These are phyloP conservation scores for Ceratopteris richardii DNA, from an alignment of 75 land plant genomes.

Conservation along the genomic window DNA sequence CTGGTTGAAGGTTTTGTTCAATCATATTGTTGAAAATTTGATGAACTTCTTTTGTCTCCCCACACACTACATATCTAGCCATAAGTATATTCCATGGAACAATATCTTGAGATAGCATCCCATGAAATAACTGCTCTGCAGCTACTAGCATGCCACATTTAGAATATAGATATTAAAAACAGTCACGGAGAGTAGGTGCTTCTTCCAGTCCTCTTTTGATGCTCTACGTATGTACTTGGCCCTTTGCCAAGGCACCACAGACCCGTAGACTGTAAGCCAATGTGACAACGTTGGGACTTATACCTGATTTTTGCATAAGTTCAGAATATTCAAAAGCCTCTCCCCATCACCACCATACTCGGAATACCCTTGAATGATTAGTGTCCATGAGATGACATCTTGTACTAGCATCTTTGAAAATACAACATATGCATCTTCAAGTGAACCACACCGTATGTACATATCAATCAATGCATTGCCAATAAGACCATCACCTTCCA, in stretches of 20 bases:
- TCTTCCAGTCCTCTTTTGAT: not conserved
- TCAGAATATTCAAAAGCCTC: slow-evolving; percentile 1
- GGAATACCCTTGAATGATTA: not conserved
- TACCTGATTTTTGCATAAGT: slow-evolving; percentile 8
- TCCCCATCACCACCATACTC: not conserved
- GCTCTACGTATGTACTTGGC: slow-evolving; percentile 5
- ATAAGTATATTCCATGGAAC: slow-evolving; percentile 14
- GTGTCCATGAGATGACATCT: not conserved
- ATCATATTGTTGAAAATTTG: slow-evolving; percentile 1
- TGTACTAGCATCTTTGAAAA: not conserved
- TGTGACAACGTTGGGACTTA: not conserved
- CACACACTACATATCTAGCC: slow-evolving; percentile 14
- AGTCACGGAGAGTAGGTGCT: not conserved
- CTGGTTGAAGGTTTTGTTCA: not conserved
- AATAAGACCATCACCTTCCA: not conserved
- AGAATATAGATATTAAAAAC: slow-evolving; percentile 1
- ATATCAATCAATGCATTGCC: not conserved
- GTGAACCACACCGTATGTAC: not conserved
- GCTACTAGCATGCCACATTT: slow-evolving; percentile 10
- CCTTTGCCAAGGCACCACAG: not conserved
- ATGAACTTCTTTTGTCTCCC: not conserved
- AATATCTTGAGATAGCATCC: slow-evolving; percentile 2
- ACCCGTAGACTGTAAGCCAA: not conserved
- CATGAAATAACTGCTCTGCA: not conserved
- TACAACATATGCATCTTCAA: not conserved